These are phyloP conservation scores for Fusarium zealandicum DNA, from an alignment of 2,329 filamentous ascomycete genomes.

Conservation along the genomic window DNA sequence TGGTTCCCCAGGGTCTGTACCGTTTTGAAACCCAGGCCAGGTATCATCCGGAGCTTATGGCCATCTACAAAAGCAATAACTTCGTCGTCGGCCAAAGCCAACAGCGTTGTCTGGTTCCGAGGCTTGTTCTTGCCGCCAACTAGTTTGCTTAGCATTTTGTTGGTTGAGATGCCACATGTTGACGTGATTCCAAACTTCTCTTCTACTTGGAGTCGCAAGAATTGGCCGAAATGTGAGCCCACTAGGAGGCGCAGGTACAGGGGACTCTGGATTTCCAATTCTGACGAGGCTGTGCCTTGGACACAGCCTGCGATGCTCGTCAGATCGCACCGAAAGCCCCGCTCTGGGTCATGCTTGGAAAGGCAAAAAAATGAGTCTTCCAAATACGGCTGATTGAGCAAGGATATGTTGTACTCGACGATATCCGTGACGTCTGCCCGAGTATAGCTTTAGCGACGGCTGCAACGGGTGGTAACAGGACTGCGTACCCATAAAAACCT, in stretches of 20 bases:
- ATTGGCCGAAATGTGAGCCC: conserved; percentile 80
- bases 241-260: conserved; percentile 71
- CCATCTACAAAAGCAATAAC: conserved; percentile 74
- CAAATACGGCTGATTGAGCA: conserved; percentile 73
- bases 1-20: conserved; percentile 59
- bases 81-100: conserved; percentile 67
- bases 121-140: conserved; percentile 87
- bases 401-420: conserved; percentile 77
- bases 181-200: conserved; percentile 82
- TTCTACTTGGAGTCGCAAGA: conserved; percentile 77
- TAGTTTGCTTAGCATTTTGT: conserved; percentile 86
- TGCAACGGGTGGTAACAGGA: background rate
- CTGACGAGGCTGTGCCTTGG: conserved; percentile 40
- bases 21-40: conserved; percentile 82
- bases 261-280: conserved; percentile 44
- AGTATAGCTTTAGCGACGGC: conserved; percentile 7
- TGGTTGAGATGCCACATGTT: conserved; percentile 86
- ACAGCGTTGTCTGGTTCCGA: conserved; percentile 81
- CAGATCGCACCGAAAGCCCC: conserved; percentile 83
- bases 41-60: conserved; percentile 80
- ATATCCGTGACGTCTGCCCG: conserved; percentile 82
- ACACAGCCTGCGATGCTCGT: conserved; percentile 70
- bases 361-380: conserved; percentile 80
- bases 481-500: conserved; percentile 66
- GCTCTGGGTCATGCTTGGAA: conserved; percentile 73